A percentile compares a stretch with the other conserved stretches of the same genome.
Evolutionary conservation across 768 basidiomycete species (phyloP).

Genomic region (Mrakia gelida): DNA sequence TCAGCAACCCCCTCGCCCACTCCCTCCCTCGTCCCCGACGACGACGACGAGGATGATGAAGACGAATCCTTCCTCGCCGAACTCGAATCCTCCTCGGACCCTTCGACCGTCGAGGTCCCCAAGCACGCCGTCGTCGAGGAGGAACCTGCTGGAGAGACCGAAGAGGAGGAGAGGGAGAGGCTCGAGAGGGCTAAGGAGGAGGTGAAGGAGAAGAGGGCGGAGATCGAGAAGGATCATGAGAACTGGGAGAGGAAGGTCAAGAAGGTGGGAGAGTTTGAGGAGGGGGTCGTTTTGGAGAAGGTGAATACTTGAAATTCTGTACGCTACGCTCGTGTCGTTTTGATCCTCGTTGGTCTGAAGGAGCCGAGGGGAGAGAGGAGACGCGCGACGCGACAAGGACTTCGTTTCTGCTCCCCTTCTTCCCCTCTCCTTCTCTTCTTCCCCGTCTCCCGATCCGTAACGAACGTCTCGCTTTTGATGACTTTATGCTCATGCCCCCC

Average conservation of each 20-base stretch:
- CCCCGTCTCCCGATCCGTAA: no score
- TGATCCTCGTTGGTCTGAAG: no score
- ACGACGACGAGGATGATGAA: constrained; percentile 33
- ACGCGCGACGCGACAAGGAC: no score
- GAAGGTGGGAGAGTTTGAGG: constrained; percentile 19
- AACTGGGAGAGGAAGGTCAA: constrained; percentile 29
- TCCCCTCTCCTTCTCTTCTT: no score
- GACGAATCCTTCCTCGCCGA: constrained; percentile 31
- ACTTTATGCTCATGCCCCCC: neutral
- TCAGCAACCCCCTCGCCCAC: neutral
- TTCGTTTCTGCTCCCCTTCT: neutral
- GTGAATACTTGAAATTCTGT: constrained; percentile 32
- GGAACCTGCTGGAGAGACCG: constrained; percentile 18
- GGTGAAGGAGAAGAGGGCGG: constrained; percentile 23
- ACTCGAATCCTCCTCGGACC: constrained; percentile 33
- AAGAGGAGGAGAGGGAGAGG: constrained; percentile 26
- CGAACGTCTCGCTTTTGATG: no score
- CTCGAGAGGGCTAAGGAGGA: constrained; percentile 33
- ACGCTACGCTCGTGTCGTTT: no score
- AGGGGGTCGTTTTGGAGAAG: constrained; percentile 35
- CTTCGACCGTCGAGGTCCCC: constrained; percentile 34
- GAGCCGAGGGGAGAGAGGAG: no score
- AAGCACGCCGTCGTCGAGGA: constrained; percentile 18
- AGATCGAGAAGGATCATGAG: constrained; percentile 28
- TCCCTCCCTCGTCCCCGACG: no score